phyloP scores from a whole-genome alignment of 2,329 filamentous ascomycete genomes.

The Beauveria pseudobassiana region DNA sequence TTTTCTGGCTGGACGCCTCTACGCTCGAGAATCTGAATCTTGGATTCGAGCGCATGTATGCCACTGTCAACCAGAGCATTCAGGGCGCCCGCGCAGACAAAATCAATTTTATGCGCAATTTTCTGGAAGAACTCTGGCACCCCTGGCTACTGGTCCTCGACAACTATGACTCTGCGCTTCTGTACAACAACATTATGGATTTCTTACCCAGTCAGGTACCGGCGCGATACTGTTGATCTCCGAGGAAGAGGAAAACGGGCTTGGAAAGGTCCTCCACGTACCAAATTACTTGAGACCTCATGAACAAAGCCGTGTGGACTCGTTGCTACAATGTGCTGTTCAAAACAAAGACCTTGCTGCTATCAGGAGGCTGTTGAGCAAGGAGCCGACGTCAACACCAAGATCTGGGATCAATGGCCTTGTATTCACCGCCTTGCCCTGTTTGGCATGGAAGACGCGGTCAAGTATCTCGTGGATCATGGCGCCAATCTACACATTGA shows the following conservation, averaged over 20 bases:
- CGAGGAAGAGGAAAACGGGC: conserved; percentile 2
- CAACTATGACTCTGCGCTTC: conserved; percentile 3
- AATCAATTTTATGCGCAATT: background rate
- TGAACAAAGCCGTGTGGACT: background rate
- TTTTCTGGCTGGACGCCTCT: conserved; percentile 7
- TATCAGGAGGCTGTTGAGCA: conserved; percentile 7
- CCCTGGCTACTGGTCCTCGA: conserved; percentile 5
- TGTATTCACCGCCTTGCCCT: conserved; percentile 8
- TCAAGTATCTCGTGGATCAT: background rate
- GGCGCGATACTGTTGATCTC: conserved; percentile 1
- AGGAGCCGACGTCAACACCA: conserved; percentile 3
- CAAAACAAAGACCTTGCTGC: conserved; percentile 3
- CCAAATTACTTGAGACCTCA: background rate
- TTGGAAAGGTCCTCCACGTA: background rate
- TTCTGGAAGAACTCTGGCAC: conserved; percentile 4
- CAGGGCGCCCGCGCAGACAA: conserved; percentile 2
- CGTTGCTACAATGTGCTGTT: background rate
- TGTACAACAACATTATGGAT: conserved; percentile 8
- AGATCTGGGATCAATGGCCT: conserved; percentile 8
- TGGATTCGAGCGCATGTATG: conserved; percentile 5
- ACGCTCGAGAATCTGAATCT: conserved; percentile 6
- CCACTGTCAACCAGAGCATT: background rate
- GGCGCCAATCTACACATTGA: conserved; percentile 3
- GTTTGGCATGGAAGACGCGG: conserved; percentile 3
- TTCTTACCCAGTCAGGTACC: background rate